Evolutionary conservation across 1,139 yeast genomes (phyloP), one percentile per base, ranked within the genome.

Genomic region (Saccharomyces hybrid): DNA sequence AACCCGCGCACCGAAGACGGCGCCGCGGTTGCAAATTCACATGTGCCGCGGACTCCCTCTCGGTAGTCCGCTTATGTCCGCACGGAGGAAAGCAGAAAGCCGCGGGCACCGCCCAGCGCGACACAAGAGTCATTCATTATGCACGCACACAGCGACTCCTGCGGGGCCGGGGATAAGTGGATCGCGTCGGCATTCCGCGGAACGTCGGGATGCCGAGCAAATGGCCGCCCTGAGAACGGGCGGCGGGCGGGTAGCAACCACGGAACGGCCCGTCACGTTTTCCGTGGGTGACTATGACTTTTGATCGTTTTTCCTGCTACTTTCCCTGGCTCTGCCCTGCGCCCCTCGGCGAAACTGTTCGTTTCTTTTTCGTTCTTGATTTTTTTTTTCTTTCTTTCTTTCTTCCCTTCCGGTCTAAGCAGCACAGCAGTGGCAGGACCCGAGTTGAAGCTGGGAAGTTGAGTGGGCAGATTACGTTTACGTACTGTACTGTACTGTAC

Each of bases 201-300:
- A 38, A 38, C 24, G 19, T 38, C 44, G 44, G 44, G 19, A 14
- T n/a, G 19, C 21, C 14, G n/a, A 14, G 24, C 6, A 11, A 3
- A 38, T 24, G 26, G 14, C 16, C 14, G 16, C 42, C 42, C 42
- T 16, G 24, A 16, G 24, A 16, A 16, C n/a, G 12, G 12, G n/a
- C 44, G 44, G 19, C 24, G 24, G 44, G n/a, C 44, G 44, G 44
- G 44, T 38, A 38, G 44, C 44, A 8, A 24, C 44, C 44, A 38
- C 44, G 44, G 24, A 38, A 38, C 19, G 6, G 24, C 21, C 31
- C 44, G 24, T 24, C 24, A 7, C 44, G 4, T 38, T 38, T 38
- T 38, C 44, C 44, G 44, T 38, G 44, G 44, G 21, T 38, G 44
- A 38, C 44, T 38, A 38, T 38, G 44, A 38, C 44, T 38, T 38